phyloP scores from a whole-genome alignment of 2,329 filamentous ascomycete species.

The Colletotrichum agaves region DNA sequence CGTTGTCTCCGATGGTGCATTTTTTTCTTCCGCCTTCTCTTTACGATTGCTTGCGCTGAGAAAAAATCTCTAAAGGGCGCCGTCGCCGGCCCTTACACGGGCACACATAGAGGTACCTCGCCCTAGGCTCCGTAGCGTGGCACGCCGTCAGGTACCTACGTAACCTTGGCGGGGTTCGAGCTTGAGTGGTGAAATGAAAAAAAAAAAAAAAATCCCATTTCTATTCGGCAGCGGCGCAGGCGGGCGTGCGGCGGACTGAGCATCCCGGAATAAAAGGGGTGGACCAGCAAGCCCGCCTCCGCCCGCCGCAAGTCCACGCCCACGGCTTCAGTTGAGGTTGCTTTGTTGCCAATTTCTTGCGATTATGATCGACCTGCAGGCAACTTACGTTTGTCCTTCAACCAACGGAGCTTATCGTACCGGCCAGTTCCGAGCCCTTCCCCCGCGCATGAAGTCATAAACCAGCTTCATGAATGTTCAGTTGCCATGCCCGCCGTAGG shows the following conservation, averaged over 20 bases:
- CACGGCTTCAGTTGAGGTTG: conserved; percentile 11
- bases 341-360: background rate
- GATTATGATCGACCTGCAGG: too few relatives aligned
- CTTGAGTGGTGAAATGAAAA: background rate
- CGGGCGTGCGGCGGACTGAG: background rate
- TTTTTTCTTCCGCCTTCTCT: conserved; percentile 5
- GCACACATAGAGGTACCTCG: conserved; percentile 5
- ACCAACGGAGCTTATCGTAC: conserved; percentile 18
- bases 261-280: conserved; percentile 20
- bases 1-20: conserved; percentile 1
- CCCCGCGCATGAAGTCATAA: conserved; percentile 21
- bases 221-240: background rate
- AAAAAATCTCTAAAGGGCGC: conserved; percentile 17
- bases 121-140: conserved; percentile 2
- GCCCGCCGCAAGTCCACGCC: conserved; percentile 19
- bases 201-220: background rate
- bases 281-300: background rate
- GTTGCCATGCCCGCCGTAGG: background rate
- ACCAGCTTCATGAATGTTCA: background rate
- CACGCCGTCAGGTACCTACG: conserved; percentile 17
- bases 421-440: conserved; percentile 31
- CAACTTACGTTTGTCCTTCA: background rate
- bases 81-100: conserved; percentile 6
- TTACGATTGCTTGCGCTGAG: background rate
- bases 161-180: conserved; percentile 31